These are phyloP conservation scores for Colletotrichum musae DNA, from an alignment of 2,329 filamentous ascomycete genomes.

Conservation along the genomic window DNA sequence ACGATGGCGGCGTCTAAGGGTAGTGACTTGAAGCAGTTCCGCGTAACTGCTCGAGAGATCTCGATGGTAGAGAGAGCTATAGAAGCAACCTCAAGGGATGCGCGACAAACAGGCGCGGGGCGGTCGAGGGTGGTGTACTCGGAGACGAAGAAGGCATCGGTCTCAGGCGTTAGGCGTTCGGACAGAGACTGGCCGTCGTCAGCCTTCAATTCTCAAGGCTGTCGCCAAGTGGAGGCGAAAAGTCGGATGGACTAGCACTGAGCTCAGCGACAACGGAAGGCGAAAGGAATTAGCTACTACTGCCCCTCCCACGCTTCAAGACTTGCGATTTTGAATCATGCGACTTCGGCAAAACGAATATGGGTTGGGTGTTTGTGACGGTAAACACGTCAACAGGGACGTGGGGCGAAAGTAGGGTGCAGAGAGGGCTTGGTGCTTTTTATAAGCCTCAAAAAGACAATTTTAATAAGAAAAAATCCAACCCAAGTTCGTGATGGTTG, in stretches of 20 bases:
- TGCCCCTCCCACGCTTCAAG: slow-evolving; percentile 29
- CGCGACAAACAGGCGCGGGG: not conserved
- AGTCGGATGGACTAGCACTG: too few relatives aligned
- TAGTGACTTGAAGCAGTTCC: not conserved
- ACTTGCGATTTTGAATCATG: slow-evolving; percentile 21
- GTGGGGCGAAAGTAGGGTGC: not conserved
- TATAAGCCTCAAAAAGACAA: not conserved
- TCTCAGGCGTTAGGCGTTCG: slow-evolving; percentile 3
- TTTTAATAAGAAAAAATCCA: not conserved
- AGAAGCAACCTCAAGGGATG: not conserved
- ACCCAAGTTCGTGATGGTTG: slow-evolving; percentile 18
- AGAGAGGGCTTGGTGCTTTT: not conserved
- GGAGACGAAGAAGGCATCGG: not conserved
- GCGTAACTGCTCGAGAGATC: not conserved
- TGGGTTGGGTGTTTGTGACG: not conserved
- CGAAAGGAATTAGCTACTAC: slow-evolving; percentile 4
- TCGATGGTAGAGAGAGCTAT: slow-evolving; percentile 4
- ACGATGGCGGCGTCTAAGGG: not conserved
- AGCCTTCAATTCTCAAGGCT: too few relatives aligned
- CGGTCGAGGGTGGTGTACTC: slow-evolving; percentile 2
- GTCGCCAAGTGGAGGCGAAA: too few relatives aligned
- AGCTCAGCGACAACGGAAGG: too few relatives aligned
- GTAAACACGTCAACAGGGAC: not conserved
- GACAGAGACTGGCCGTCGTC: too few relatives aligned
- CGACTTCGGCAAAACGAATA: slow-evolving; percentile 14